Conservation (phyloP, 2,329 filamentous ascomycete species). For the Beauveria pseudobassiana region DNA sequence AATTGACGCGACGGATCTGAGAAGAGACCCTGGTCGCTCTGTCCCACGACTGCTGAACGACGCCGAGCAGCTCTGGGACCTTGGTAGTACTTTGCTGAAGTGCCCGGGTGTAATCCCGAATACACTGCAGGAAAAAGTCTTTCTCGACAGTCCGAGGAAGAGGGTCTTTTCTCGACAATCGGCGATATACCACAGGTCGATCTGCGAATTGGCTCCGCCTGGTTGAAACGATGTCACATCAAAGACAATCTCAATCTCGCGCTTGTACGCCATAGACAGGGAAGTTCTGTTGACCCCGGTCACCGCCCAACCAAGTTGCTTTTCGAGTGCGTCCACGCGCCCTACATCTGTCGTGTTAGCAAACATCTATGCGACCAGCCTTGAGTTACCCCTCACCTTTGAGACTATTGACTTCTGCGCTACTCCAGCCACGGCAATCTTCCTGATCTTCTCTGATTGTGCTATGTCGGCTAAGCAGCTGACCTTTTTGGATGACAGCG, state of each 20-base stretch:
- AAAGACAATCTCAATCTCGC: slow-evolving; percentile 67
- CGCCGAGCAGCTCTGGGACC: slow-evolving; percentile 48
- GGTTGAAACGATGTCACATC: slow-evolving; percentile 55
- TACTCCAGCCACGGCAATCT: slow-evolving; percentile 83
- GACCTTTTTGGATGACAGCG: slow-evolving; percentile 58
- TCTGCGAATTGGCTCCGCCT: slow-evolving; percentile 40
- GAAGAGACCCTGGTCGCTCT: slow-evolving; percentile 51
- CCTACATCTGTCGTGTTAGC: slow-evolving; percentile 42
- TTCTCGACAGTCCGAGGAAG: slow-evolving; percentile 55
- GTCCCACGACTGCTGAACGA: slow-evolving; percentile 60
- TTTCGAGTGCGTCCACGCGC: slow-evolving; percentile 58
- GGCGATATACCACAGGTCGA: slow-evolving; percentile 65
- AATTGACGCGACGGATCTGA: slow-evolving; percentile 53
- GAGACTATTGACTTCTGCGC: slow-evolving; percentile 69
- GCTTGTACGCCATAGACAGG: slow-evolving; percentile 66
- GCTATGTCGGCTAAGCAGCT: slow-evolving; percentile 67
- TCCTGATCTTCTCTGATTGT: slow-evolving; percentile 79
- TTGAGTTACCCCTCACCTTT: slow-evolving; percentile 49
- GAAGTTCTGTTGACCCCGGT: slow-evolving; percentile 49
- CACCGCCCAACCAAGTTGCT: slow-evolving; percentile 63
- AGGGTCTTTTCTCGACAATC: slow-evolving; percentile 46
- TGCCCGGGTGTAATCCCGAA: slow-evolving; percentile 59
- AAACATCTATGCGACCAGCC: background rate
- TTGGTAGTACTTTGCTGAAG: slow-evolving; percentile 51
- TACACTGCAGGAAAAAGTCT: slow-evolving; percentile 67